A percentile compares a stretch with the other conserved stretches of the same genome.
Conservation (phyloP, 345 rosid species). For the Jatropha curcas region DNA sequence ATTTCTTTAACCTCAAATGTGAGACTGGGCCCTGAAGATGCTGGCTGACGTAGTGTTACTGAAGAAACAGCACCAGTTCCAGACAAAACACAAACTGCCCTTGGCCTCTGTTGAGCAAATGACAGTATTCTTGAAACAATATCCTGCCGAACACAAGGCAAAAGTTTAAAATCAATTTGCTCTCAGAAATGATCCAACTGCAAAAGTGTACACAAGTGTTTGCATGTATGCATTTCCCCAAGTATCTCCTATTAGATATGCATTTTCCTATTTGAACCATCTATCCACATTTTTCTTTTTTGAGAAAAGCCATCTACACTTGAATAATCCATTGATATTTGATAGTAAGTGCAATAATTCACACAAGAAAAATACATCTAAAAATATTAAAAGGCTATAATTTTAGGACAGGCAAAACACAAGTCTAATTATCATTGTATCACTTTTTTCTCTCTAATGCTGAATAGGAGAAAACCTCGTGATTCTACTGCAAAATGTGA, state of each 20-base stretch:
- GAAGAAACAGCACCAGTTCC: slow-evolving; percentile 88
- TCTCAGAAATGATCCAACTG: background rate
- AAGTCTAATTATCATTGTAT: background rate
- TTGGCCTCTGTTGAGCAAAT: slow-evolving; percentile 85
- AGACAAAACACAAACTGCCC: slow-evolving; percentile 90
- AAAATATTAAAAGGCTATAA: background rate
- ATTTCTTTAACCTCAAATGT: slow-evolving; percentile 73
- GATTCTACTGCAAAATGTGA: background rate
- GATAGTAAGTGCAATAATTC: background rate
- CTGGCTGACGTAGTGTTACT: slow-evolving; percentile 80
- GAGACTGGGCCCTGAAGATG: slow-evolving; percentile 53
- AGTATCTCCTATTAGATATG: slow-evolving; percentile 5
- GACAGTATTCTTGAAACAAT: slow-evolving; percentile 76
- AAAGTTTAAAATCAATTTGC: background rate
- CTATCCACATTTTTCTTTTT: too few species aligned
- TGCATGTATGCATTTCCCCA: background rate
- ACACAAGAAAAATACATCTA: background rate
- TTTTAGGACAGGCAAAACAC: background rate
- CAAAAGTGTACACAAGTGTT: background rate
- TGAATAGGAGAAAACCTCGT: background rate
- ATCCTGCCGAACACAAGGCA: slow-evolving; percentile 46
- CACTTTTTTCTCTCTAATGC: background rate
- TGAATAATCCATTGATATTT: background rate
- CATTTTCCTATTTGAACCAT: background rate
- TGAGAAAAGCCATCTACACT: too few species aligned